Evolutionary conservation across 352 stramenopile genomes (phyloP).

Genomic region (Globisporangium spiculum): DNA sequence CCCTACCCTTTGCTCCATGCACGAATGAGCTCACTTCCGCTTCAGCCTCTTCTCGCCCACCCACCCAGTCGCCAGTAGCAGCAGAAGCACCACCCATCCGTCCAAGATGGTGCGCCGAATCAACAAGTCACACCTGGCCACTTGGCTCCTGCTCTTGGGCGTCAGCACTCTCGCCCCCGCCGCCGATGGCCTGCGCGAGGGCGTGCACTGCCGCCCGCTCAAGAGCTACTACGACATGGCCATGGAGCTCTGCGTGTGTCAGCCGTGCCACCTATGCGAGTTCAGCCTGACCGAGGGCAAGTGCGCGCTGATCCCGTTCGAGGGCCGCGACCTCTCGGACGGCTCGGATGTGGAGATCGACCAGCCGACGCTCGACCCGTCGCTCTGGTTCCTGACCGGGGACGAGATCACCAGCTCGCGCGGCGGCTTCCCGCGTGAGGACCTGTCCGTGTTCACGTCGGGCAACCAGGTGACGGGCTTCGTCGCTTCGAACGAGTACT

Average conservation of each 20-base stretch:
- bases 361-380: slow-evolving; percentile 46
- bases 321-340: slow-evolving; percentile 22
- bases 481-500: slow-evolving; percentile 41
- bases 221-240: slow-evolving; percentile 24
- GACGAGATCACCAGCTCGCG: slow-evolving; percentile 52
- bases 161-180: not conserved
- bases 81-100: not conserved
- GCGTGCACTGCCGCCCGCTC: slow-evolving; percentile 19
- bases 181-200: not conserved
- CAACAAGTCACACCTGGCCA: not conserved
- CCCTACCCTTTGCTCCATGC: too few relatives aligned
- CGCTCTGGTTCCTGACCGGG: slow-evolving; percentile 58
- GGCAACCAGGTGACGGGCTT: slow-evolving; percentile 52
- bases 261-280: slow-evolving; percentile 38
- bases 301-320: slow-evolving; percentile 23
- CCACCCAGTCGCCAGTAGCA: not conserved
- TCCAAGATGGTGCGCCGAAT: slow-evolving; percentile 6
- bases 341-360: slow-evolving; percentile 21
- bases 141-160: slow-evolving; percentile 5
- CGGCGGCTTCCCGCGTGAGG: slow-evolving; percentile 35
- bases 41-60: not conserved
- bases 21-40: not conserved
- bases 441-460: slow-evolving; percentile 42
- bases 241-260: slow-evolving; percentile 31
- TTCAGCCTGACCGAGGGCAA: slow-evolving; percentile 20